These are phyloP conservation scores for Haematococcus sp. DNA, from an alignment of 139 green algal species.

Conservation along the genomic window DNA sequence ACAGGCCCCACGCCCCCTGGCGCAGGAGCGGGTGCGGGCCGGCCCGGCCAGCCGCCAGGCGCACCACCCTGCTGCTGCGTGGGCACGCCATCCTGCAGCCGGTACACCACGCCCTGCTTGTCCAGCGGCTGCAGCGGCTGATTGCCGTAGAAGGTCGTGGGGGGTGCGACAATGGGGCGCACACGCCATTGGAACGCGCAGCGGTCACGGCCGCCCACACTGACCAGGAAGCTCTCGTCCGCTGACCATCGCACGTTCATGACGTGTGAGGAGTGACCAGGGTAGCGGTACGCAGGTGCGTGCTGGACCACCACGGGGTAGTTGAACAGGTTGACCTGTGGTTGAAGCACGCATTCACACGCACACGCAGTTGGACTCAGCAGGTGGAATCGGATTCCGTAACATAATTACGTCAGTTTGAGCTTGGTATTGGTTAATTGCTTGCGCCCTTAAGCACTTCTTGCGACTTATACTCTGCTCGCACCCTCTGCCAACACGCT, in stretches of 20 bases:
- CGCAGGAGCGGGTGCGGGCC: neutral
- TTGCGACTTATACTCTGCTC: neutral
- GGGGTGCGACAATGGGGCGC: neutral
- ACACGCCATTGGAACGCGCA: constrained; percentile 39
- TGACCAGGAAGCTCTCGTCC: constrained; percentile 32
- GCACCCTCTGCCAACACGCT: no score
- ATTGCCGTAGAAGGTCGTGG: neutral
- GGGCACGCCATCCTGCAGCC: neutral
- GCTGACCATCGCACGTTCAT: constrained; percentile 33
- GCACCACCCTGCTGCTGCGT: no score
- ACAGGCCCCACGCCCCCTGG: neutral
- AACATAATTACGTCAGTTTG: neutral
- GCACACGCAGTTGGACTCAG: no score
- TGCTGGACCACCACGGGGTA: constrained; percentile 32
- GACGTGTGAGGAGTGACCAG: constrained; percentile 33
- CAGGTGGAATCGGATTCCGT: neutral
- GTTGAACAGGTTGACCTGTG: constrained; percentile 37
- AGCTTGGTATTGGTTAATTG: neutral
- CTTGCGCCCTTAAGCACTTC: neutral
- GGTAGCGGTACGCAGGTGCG: constrained; percentile 30
- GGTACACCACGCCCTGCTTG: constrained; percentile 9
- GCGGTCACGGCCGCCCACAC: constrained; percentile 34
- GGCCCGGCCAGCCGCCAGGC: no score
- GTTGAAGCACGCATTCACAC: neutral
- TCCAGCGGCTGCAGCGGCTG: neutral